A percentile compares a stretch with the other conserved stretches of the same genome.
phyloP scores from a whole-genome alignment of 345 rosid genomes.

The Murraya koenigii region DNA sequence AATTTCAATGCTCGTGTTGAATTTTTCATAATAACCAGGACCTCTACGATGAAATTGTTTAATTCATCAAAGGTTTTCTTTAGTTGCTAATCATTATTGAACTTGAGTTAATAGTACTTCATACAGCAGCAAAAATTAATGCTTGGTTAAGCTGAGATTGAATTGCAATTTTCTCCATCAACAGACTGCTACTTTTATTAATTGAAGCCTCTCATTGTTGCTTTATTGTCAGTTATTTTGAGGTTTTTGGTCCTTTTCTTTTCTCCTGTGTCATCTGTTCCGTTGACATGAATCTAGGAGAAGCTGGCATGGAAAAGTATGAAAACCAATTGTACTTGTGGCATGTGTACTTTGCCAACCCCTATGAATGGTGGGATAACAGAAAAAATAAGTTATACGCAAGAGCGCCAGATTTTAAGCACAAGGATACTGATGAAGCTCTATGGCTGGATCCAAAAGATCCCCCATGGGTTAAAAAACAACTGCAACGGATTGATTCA shows the following conservation, averaged over 20 bases:
- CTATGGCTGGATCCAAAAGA: slow-evolving; percentile 54
- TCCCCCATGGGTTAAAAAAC: slow-evolving; percentile 70
- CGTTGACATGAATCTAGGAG: slow-evolving; percentile 27
- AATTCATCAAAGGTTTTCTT: neutral
- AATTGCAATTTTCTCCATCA: neutral
- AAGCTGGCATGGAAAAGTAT: slow-evolving; percentile 20
- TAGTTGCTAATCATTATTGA: neutral
- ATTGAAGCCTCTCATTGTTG: neutral
- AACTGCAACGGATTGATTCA: slow-evolving; percentile 54
- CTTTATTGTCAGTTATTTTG: neutral
- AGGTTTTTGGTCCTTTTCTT: neutral
- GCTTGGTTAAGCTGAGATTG: neutral
- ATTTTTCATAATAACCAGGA: neutral
- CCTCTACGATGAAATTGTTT: neutral
- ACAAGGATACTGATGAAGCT: slow-evolving; percentile 65
- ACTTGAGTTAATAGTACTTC: neutral
- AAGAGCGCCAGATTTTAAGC: slow-evolving; percentile 65
- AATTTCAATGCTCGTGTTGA: neutral
- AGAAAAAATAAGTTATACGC: slow-evolving; percentile 52
- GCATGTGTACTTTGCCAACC: slow-evolving; percentile 70
- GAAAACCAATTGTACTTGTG: slow-evolving; percentile 51
- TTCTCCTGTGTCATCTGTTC: neutral
- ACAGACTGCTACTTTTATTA: neutral
- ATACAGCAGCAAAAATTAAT: neutral
- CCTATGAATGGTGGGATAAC: slow-evolving; percentile 84